These are phyloP conservation scores for Singerocomus inundabilis DNA, from an alignment of 1,284 basidiomycete species.

Conservation along the genomic window DNA sequence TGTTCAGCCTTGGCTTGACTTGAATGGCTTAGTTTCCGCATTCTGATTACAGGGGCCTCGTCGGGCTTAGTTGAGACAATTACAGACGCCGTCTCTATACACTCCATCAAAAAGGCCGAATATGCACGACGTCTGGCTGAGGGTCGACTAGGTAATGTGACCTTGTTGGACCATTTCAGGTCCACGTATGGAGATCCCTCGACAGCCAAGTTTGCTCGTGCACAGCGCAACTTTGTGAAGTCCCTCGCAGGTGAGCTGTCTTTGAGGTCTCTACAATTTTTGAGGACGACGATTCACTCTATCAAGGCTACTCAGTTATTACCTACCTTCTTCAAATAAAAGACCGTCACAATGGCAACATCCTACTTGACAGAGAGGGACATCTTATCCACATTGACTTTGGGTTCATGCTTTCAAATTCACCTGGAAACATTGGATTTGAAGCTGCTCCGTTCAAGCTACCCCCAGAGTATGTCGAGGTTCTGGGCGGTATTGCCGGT, in stretches of 20 bases:
- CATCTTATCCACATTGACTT: conserved; percentile 98
- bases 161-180: conserved; percentile 86
- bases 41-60: conserved; percentile 90
- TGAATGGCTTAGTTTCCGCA: conserved; percentile 56
- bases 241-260: conserved; percentile 75
- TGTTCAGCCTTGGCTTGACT: conserved; percentile 4
- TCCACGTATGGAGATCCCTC: conserved; percentile 88
- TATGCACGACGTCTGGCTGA: conserved; percentile 85
- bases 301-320: conserved; percentile 85
- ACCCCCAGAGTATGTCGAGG: conserved; percentile 92
- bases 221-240: conserved; percentile 90
- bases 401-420: conserved; percentile 97
- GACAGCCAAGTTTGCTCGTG: conserved; percentile 82
- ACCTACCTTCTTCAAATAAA: conserved; percentile 98
- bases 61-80: conserved; percentile 95
- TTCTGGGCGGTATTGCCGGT: conserved; percentile 85
- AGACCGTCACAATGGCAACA: conserved; percentile 98
- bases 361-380: conserved; percentile 92
- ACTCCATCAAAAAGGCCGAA: conserved; percentile 99
- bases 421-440: conserved; percentile 96
- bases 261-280: neutral
- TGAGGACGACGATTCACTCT: neutral
- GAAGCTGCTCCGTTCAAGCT: conserved; percentile 99
- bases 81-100: conserved; percentile 96
- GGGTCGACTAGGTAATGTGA: conserved; percentile 81